Base-by-base conservation (phyloP, 2,329 filamentous ascomycete genomes). In the Fusarium napiforme region DNA sequence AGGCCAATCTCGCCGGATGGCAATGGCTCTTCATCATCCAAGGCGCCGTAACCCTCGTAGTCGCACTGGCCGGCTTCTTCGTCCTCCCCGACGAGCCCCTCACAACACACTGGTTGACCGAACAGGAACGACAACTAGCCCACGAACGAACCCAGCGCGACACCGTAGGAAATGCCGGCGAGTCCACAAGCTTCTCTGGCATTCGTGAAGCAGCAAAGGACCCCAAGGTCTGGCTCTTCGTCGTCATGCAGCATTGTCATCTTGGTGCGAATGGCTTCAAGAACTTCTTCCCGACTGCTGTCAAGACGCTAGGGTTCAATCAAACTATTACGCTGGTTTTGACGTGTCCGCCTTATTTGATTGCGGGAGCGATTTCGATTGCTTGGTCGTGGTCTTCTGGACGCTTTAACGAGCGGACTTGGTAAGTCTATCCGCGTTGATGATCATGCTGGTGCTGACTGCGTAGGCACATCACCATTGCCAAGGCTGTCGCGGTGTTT, bases 11-110 rank as follows among this genome's bases (percentile, higher is more conserved):
- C 4, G 69, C 68, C 1, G 79, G 79, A 7, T 81, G 78, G 80
- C 76, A 77, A 43, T 82, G 80, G 77, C 83, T 92, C 0, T 93
- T 93, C 80, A 91, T 93, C 43, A 88, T 92, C 23, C 90, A 93
- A 78, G 91, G 91, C 16, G 83, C 84, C 3, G 84, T 76, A 9
- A 78, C 78, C 0, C 71, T 80, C 9, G 12, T 75, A 2, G 55
- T 79, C 2, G 75, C 75, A 8, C 14, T 80, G 10, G 12, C 59
- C 1, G 66, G 75, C 7, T 78, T 74, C 60, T 80, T 79, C 40
- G 49, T 78, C 52, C 60, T 80, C 0, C 79, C 77, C 2, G 78
- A 79, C 30, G 85, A 43, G 81, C 86, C 78, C 2, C 84, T 84
- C 30, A 86, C 85, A 8, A 79, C 84, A 7, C 78, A 81, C 7